Evolutionary conservation across 257 asterid genomes (phyloP).

Genomic region (Nemophila menziesii): DNA sequence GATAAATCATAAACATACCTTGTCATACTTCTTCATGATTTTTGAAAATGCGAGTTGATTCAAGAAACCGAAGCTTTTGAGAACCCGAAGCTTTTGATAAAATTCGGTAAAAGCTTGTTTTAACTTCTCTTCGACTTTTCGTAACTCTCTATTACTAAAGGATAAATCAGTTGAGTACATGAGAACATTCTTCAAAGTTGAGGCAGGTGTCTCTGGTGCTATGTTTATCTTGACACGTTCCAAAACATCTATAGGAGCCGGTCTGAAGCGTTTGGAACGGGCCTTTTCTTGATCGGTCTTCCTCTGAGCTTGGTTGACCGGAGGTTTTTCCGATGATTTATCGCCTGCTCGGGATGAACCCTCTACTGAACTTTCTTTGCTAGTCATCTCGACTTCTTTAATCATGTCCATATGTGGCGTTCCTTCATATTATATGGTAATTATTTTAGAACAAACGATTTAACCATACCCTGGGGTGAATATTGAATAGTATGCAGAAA

Average conservation of each 20-base stretch:
- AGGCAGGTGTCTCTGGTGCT: constrained; percentile 51
- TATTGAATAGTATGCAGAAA: too few relatives aligned
- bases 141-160: constrained; percentile 54
- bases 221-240: constrained; percentile 56
- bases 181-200: constrained; percentile 43
- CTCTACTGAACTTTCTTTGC: constrained; percentile 14
- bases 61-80: constrained; percentile 72
- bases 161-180: constrained; percentile 33
- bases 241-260: constrained; percentile 43
- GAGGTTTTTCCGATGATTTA: not conserved
- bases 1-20: too few relatives aligned
- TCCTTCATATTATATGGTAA: too few relatives aligned
- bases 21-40: constrained; percentile 84
- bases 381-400: constrained; percentile 58
- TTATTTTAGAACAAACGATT: too few relatives aligned
- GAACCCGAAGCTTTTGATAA: constrained; percentile 49
- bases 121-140: constrained; percentile 42
- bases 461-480: too few relatives aligned
- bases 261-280: constrained; percentile 11
- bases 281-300: constrained; percentile 7
- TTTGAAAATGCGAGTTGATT: constrained; percentile 72
- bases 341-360: not conserved
- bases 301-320: not conserved
- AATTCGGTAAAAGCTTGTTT: constrained; percentile 51
- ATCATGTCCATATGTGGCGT: constrained; percentile 31